These are phyloP conservation scores for Magnusiomyces suaveolens DNA, from an alignment of 1,139 yeast species.

Conservation along the genomic window DNA sequence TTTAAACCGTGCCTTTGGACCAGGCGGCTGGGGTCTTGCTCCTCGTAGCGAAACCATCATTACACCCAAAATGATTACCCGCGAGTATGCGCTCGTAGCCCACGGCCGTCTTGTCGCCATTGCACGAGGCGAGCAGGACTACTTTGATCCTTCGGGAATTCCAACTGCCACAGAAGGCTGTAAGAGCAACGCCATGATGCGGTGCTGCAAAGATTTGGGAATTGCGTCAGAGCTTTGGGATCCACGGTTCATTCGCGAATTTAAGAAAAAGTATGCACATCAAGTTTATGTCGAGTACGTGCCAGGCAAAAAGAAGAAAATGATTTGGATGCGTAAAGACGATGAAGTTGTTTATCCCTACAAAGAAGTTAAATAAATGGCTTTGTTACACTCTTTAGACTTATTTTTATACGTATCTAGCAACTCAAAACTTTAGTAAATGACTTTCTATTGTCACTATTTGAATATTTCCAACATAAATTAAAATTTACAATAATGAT, in stretches of 20 bases:
- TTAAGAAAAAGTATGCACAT: slow-evolving; percentile 68
- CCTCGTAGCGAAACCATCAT: slow-evolving; percentile 82
- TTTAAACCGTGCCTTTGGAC: slow-evolving; percentile 84
- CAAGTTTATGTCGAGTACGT: slow-evolving; percentile 83
- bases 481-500: too few species aligned
- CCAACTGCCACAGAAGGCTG: slow-evolving; percentile 98
- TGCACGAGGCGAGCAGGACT: slow-evolving; percentile 94
- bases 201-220: slow-evolving; percentile 95
- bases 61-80: slow-evolving; percentile 53
- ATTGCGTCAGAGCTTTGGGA: slow-evolving; percentile 97
- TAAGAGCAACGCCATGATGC: slow-evolving; percentile 90
- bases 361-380: slow-evolving; percentile 31
- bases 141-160: slow-evolving; percentile 74
- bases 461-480: too few species aligned
- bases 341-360: slow-evolving; percentile 64
- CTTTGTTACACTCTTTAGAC: neutral
- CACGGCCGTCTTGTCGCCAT: slow-evolving; percentile 83
- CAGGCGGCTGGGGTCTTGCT: slow-evolving; percentile 98
- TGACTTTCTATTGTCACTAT: neutral
- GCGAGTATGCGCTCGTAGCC: slow-evolving; percentile 84
- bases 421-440: neutral
- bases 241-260: slow-evolving; percentile 73
- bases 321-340: slow-evolving; percentile 78
- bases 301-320: slow-evolving; percentile 72
- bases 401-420: too few species aligned